A percentile compares a stretch with the other conserved stretches of the same genome.
These are phyloP conservation scores for Phytopythium boreale DNA, from an alignment of 352 stramenopile species.

Conservation along the genomic window DNA sequence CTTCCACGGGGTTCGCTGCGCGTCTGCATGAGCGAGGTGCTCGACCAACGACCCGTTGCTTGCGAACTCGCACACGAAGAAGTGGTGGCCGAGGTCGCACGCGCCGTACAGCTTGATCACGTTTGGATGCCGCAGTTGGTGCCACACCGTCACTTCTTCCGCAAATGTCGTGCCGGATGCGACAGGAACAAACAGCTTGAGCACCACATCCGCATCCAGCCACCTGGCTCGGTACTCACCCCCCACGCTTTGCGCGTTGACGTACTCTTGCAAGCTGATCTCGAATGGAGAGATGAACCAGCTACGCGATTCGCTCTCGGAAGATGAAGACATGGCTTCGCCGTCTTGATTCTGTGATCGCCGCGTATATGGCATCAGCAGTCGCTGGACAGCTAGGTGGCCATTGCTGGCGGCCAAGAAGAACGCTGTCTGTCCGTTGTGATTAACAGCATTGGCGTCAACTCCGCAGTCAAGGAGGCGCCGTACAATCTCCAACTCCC, in stretches of 20 bases:
- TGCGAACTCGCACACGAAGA: conserved; percentile 10
- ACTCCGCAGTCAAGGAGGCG: background rate
- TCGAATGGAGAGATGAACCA: conserved; percentile 10
- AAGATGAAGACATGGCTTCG: background rate
- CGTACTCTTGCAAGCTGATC: background rate
- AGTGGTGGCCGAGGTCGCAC: conserved; percentile 1
- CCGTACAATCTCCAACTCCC: background rate
- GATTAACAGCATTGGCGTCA: background rate
- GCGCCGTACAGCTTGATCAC: conserved; percentile 11
- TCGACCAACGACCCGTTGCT: conserved; percentile 5
- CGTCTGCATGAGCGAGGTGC: background rate
- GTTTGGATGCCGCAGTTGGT: conserved; percentile 10
- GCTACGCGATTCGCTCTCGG: background rate
- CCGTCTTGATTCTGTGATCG: too few relatives aligned
- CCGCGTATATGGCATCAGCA: background rate
- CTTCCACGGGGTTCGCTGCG: conserved; percentile 2
- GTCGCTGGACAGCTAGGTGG: background rate
- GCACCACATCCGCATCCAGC: conserved; percentile 11
- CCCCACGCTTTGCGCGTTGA: background rate
- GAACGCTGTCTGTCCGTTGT: background rate
- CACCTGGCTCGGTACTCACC: conserved; percentile 10
- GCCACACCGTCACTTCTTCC: conserved; percentile 15
- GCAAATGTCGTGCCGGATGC: background rate
- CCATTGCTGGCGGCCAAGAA: background rate
- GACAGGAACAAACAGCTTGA: conserved; percentile 12